phyloP scores from a whole-genome alignment of 2,329 filamentous ascomycete genomes.

The Purpureocillium takamizusanense region DNA sequence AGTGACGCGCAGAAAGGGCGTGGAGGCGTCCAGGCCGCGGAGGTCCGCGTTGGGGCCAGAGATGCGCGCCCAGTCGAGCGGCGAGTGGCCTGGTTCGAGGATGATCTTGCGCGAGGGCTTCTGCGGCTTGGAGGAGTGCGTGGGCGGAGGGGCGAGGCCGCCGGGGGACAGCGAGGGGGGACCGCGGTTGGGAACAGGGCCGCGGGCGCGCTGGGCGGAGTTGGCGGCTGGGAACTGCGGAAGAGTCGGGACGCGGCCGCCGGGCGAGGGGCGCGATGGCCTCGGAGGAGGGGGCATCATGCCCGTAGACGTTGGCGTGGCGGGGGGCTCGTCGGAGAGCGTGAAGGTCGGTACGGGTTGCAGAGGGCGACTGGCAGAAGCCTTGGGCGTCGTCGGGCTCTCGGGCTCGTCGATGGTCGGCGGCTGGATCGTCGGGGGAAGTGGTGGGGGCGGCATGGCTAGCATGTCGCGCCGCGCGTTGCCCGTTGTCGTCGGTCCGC shows the following conservation, averaged over 20 bases:
- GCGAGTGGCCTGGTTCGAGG: constrained; percentile 84
- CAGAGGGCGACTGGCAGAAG: constrained; percentile 16
- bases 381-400: constrained; percentile 44
- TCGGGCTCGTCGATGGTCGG: constrained; percentile 17
- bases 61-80: constrained; percentile 89
- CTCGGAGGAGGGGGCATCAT: constrained; percentile 22
- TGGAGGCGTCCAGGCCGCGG: constrained; percentile 46
- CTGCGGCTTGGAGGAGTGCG: constrained; percentile 39
- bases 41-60: constrained; percentile 56
- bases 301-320: constrained; percentile 7
- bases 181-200: constrained; percentile 32
- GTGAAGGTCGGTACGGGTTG: constrained; percentile 35
- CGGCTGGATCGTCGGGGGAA: constrained; percentile 15
- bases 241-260: constrained; percentile 22
- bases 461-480: constrained; percentile 16
- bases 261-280: constrained; percentile 14
- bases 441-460: constrained; percentile 28
- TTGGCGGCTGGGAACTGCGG: constrained; percentile 40
- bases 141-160: constrained; percentile 48
- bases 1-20: constrained; percentile 63
- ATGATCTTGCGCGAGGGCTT: constrained; percentile 63
- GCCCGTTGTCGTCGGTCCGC: not conserved
- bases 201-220: constrained; percentile 40
- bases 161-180: constrained; percentile 14
- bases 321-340: constrained; percentile 18